Percentiles rank a stretch among this genome's conserved stretches.
Conservation (phyloP, 768 basidiomycete species). For the Tulasnella sp. region DNA sequence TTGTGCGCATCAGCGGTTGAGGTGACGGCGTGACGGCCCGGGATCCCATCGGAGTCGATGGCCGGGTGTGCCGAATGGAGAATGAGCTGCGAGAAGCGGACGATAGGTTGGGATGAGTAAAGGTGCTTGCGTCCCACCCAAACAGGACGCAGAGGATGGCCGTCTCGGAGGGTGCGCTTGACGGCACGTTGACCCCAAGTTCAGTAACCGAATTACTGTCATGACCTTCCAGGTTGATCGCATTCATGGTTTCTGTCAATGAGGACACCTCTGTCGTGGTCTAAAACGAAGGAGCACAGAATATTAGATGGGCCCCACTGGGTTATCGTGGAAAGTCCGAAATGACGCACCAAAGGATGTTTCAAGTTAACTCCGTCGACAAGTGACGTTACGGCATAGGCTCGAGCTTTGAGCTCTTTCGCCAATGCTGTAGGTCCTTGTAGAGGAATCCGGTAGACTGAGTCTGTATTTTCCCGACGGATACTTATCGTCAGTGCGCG, state of each 20-base stretch:
- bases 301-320: slow-evolving; percentile 13
- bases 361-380: slow-evolving; percentile 46
- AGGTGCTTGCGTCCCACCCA: slow-evolving; percentile 35
- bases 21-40: slow-evolving; percentile 19
- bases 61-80: slow-evolving; percentile 27
- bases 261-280: slow-evolving; percentile 45
- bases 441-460: slow-evolving; percentile 65
- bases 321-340: not conserved
- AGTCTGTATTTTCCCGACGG: slow-evolving; percentile 20
- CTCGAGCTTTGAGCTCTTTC: slow-evolving; percentile 46
- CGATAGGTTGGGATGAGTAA: slow-evolving; percentile 20
- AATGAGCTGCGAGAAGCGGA: slow-evolving; percentile 24
- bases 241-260: slow-evolving; percentile 37
- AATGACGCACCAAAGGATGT: slow-evolving; percentile 55
- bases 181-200: not conserved
- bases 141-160: slow-evolving; percentile 38
- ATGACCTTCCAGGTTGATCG: slow-evolving; percentile 12
- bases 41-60: slow-evolving; percentile 28
- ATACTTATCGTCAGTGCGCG: slow-evolving; percentile 1
- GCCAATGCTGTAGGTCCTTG: slow-evolving; percentile 53
- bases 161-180: slow-evolving; percentile 24
- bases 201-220: not conserved
- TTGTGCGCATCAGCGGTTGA: slow-evolving; percentile 14
- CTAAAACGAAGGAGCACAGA: slow-evolving; percentile 29
- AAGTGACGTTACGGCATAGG: slow-evolving; percentile 40